A percentile compares a stretch with the other conserved stretches of the same genome.
Evolutionary conservation across 1,284 basidiomycete genomes (phyloP).

Genomic region (Cutaneotrichosporon sp.): DNA sequence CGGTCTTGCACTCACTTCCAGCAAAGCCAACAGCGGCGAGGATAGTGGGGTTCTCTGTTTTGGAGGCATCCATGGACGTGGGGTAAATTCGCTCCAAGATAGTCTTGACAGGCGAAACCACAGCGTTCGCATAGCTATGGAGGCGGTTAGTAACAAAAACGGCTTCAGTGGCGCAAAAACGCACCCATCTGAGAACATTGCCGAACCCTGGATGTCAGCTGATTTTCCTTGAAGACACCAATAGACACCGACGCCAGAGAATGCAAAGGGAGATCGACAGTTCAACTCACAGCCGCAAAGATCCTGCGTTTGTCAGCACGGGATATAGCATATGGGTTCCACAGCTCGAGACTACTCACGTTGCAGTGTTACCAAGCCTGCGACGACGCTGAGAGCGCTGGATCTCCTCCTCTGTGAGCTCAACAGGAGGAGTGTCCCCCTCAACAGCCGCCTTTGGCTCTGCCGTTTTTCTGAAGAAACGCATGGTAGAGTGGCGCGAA

Average conservation of each 20-base stretch:
- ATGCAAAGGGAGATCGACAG: not conserved
- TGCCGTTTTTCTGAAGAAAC: too few relatives aligned
- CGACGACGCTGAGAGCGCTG: not conserved
- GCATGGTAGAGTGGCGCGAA: too few relatives aligned
- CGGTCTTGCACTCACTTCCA: slow-evolving; percentile 54
- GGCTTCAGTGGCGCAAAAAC: too few relatives aligned
- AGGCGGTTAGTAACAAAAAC: too few relatives aligned
- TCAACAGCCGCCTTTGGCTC: too few relatives aligned
- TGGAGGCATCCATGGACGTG: slow-evolving; percentile 52
- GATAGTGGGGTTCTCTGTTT: slow-evolving; percentile 54
- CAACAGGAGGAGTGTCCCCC: not conserved
- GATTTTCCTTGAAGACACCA: too few relatives aligned
- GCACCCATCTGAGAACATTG: slow-evolving; percentile 76
- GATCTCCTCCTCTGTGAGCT: not conserved
- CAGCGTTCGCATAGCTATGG: slow-evolving; percentile 74
- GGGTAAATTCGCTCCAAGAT: slow-evolving; percentile 64
- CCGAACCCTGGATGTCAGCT: slow-evolving; percentile 57
- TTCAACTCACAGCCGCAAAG: slow-evolving; percentile 9
- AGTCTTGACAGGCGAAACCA: slow-evolving; percentile 57
- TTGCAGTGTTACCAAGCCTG: slow-evolving; percentile 9
- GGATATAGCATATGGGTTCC: not conserved
- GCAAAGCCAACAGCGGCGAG: slow-evolving; percentile 65
- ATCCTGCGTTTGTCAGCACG: slow-evolving; percentile 2
- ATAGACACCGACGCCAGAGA: too few relatives aligned
- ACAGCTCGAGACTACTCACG: slow-evolving; percentile 4